These are phyloP conservation scores for Xylaria polymorpha DNA, from an alignment of 2,329 filamentous ascomycete species.

Conservation along the genomic window DNA sequence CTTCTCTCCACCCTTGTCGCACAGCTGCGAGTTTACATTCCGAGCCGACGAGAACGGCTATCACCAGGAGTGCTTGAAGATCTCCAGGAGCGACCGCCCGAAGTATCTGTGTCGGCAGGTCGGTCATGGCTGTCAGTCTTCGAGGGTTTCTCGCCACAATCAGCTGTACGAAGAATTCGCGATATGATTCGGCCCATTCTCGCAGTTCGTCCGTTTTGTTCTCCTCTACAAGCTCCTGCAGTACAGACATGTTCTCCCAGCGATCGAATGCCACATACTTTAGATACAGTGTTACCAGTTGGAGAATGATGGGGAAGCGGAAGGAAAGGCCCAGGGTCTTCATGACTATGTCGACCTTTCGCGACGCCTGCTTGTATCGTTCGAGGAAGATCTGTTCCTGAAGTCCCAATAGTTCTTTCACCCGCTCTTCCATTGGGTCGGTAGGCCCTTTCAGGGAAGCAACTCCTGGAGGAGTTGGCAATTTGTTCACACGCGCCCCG, in stretches of 20 bases:
- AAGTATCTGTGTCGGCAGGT: neutral
- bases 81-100: neutral
- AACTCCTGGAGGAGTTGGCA: slow-evolving; percentile 11
- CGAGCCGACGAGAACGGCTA: neutral
- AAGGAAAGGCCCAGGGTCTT: neutral
- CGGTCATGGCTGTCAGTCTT: neutral
- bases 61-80: slow-evolving; percentile 8
- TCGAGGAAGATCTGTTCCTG: slow-evolving; percentile 4
- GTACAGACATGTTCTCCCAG: slow-evolving; percentile 9
- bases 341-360: neutral
- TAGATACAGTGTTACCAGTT: neutral
- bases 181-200: slow-evolving; percentile 1
- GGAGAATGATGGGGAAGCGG: slow-evolving; percentile 4
- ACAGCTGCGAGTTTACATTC: neutral
- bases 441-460: slow-evolving; percentile 1
- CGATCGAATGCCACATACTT: neutral
- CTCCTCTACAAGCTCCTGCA: slow-evolving; percentile 10
- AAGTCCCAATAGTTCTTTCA: slow-evolving; percentile 6
- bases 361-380: neutral
- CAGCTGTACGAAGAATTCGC: neutral
- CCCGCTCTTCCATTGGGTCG: neutral
- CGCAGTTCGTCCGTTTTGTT: slow-evolving; percentile 12
- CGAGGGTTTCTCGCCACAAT: neutral
- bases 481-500: slow-evolving; percentile 17
- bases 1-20: slow-evolving; percentile 14